Base-by-base conservation (phyloP, 176 grass and related monocot genomes). In the Lolium multiflorum region DNA sequence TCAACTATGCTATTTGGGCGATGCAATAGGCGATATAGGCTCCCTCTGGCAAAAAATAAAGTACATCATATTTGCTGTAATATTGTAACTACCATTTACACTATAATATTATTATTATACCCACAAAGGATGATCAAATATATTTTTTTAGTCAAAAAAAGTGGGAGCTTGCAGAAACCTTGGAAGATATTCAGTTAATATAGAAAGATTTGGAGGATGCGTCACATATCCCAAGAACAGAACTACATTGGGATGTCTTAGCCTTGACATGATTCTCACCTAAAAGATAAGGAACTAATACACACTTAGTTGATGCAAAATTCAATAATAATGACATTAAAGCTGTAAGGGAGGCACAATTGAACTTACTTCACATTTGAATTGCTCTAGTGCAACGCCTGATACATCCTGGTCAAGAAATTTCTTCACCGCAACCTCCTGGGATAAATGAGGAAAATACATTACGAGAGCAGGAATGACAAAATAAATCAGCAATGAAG, bases 381-480 rank as follows among this genome's bases (percentile, higher is more conserved):
- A 99, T 89, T 99, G 97, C 75, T 94, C 94, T 20, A 99, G 72
- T 76, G 94, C 92, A 89, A 92, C 86, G 57, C 97, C 94, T 41
- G 90, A 99, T 66, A 99, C 81, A 96, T 88, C 97, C 88, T 99
- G 97, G 77, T 96, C 94, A 86, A 99, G 90, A 81, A 99, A 99
- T 84, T 99, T 99, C 85, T 99, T 99, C 58, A 99, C 94, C 5
- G 97, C 97, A 93, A 99, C 97, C 83, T 99, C 97, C 97, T 99
- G 90, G 43, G 44, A 86, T 81, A 76, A 47, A 85, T 85, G 50
- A 76, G 12, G 65, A 79, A 31, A 84, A 60, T 24, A 51, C 21
- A 52, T 88, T 48, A 77, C 4, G 17, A 78, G 50, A 88, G 48
- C 6, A 78, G 4, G 62, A 80, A 91, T 52, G 15, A 35, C 48